Evolutionary conservation across 2,329 filamentous ascomycete genomes (phyloP).

Genomic region (Epichloe sibirici): DNA sequence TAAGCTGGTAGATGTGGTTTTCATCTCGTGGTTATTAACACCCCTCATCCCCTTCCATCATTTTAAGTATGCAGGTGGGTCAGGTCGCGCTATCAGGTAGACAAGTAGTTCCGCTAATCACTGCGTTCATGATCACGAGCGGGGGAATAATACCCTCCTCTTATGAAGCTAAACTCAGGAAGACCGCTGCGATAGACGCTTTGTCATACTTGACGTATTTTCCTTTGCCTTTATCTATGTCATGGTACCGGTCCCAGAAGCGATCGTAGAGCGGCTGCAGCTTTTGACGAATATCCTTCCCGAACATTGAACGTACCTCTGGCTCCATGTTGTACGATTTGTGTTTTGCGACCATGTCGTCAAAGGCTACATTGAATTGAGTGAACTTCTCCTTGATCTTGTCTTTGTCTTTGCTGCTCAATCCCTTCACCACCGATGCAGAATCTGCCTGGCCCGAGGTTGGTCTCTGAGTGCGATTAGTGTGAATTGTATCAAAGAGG

Average conservation of each 20-base stretch:
- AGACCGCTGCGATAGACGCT: conserved; percentile 57
- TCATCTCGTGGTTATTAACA: no score
- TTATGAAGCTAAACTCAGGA: conserved; percentile 34
- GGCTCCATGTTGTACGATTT: conserved; percentile 80
- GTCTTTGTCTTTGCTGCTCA: conserved; percentile 87
- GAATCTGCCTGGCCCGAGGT: conserved; percentile 67
- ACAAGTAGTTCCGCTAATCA: no score
- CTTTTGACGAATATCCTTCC: conserved; percentile 76
- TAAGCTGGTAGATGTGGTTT: no score
- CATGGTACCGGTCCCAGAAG: conserved; percentile 96
- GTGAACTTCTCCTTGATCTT: conserved; percentile 94
- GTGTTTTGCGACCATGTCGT: conserved; percentile 75
- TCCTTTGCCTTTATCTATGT: conserved; percentile 93
- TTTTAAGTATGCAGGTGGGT: no score
- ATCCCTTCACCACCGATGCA: conserved; percentile 67
- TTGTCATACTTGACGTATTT: conserved; percentile 99
- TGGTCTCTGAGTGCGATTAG: conserved; percentile 61
- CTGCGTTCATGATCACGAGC: no score
- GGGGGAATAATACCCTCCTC: background rate
- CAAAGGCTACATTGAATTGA: conserved; percentile 80
- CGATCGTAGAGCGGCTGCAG: conserved; percentile 88
- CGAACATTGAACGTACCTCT: conserved; percentile 71
- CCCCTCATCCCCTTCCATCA: no score
- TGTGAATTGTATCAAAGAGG: conserved; percentile 86
- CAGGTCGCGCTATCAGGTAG: no score